phyloP scores from a whole-genome alignment of 176 grass and related monocot genomes.

The Carex kokanica region DNA sequence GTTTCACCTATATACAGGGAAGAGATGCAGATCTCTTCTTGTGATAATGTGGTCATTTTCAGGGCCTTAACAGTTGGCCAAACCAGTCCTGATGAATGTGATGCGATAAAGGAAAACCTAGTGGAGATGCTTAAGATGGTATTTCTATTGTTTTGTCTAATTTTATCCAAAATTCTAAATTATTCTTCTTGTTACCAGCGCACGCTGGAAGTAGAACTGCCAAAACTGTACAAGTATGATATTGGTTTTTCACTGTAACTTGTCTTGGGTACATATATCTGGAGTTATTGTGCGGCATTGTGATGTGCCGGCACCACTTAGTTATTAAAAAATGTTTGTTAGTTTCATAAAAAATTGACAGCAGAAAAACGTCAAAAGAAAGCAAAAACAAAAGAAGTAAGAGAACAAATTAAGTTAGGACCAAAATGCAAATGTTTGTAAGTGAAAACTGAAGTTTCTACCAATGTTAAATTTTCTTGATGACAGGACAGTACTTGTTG shows the following conservation, averaged over 20 bases:
- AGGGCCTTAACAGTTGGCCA: background rate
- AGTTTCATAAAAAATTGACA: background rate
- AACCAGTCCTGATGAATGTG: conserved; percentile 25
- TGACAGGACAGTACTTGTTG: background rate
- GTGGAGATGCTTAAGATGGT: conserved; percentile 60
- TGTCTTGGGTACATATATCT: background rate
- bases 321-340: background rate
- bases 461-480: background rate
- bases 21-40: conserved; percentile 18
- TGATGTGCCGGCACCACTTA: background rate
- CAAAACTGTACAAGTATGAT: background rate
- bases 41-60: conserved; percentile 22
- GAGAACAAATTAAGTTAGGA: background rate
- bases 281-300: background rate
- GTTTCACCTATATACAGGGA: conserved; percentile 27
- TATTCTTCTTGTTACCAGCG: background rate
- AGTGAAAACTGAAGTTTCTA: background rate
- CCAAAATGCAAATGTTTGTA: background rate
- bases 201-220: background rate
- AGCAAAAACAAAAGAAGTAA: background rate
- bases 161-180: background rate
- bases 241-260: background rate
- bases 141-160: conserved; percentile 21
- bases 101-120: conserved; percentile 43
- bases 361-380: background rate